Evolutionary conservation across 495 filamentous ascomycete genomes (phyloP).

Genomic region (Daldinia decipiens): DNA sequence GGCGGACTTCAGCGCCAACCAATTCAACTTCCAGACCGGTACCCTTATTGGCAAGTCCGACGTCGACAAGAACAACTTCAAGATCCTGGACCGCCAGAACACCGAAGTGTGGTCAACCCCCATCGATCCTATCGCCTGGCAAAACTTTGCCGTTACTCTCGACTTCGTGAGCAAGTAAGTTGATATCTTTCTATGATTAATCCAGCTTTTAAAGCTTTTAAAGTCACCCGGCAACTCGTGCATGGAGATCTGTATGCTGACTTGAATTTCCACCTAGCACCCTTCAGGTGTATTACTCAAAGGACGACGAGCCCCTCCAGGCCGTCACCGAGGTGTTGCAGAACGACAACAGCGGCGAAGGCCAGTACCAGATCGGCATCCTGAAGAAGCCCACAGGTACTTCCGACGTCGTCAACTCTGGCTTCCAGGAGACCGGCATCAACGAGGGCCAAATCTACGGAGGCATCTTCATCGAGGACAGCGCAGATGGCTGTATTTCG

Average conservation of each 20-base stretch:
- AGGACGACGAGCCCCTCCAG: slow-evolving; percentile 56
- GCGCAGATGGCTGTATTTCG: slow-evolving; percentile 55
- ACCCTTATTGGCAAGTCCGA: slow-evolving; percentile 58
- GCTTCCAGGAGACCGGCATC: slow-evolving; percentile 61
- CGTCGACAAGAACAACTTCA: slow-evolving; percentile 56
- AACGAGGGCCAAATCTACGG: slow-evolving; percentile 66
- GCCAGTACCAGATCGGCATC: slow-evolving; percentile 67
- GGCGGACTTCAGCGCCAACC: slow-evolving; percentile 63
- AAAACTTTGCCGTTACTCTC: slow-evolving; percentile 68
- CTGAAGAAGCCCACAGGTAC: slow-evolving; percentile 67
- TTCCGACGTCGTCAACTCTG: slow-evolving; percentile 61
- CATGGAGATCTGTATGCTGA: slow-evolving; percentile 5
- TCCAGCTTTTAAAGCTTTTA: too few relatives aligned
- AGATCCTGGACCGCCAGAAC: slow-evolving; percentile 60
- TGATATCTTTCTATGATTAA: too few relatives aligned
- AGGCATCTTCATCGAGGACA: slow-evolving; percentile 66
- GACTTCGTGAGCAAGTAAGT: slow-evolving; percentile 63
- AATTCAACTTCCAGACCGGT: slow-evolving; percentile 66
- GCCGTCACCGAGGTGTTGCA: slow-evolving; percentile 57
- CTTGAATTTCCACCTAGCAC: slow-evolving; percentile 50
- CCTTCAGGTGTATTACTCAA: slow-evolving; percentile 65
- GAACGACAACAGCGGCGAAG: slow-evolving; percentile 64
- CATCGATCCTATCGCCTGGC: slow-evolving; percentile 58
- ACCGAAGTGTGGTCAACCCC: slow-evolving; percentile 59
- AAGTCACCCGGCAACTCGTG: too few relatives aligned